A percentile compares a stretch with the other conserved stretches of the same genome.
phyloP scores from a whole-genome alignment of 2,329 filamentous ascomycete genomes.

The Xylaria sp. region DNA sequence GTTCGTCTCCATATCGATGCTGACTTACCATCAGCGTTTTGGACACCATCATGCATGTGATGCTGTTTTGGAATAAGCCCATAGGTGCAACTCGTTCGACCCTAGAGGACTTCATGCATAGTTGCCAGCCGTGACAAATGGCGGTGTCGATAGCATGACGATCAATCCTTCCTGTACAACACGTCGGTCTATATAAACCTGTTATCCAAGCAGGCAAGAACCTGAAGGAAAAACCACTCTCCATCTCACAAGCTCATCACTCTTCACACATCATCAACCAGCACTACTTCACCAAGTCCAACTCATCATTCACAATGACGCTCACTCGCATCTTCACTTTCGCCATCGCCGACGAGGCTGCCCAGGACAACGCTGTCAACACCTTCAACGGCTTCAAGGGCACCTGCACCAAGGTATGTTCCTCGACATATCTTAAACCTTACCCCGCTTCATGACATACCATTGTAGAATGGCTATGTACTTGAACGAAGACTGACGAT shows the following conservation, averaged over 20 bases:
- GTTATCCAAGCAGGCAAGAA: neutral
- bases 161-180: slow-evolving; percentile 31
- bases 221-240: slow-evolving; percentile 18
- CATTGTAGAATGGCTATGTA: neutral
- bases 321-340: slow-evolving; percentile 37
- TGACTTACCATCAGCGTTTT: slow-evolving; percentile 26
- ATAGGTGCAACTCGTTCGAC: slow-evolving; percentile 25
- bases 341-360: slow-evolving; percentile 33
- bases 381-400: slow-evolving; percentile 37
- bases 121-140: slow-evolving; percentile 34
- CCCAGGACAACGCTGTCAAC: slow-evolving; percentile 30
- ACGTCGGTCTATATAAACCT: slow-evolving; percentile 37
- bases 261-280: slow-evolving; percentile 19
- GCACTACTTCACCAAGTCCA: slow-evolving; percentile 7
- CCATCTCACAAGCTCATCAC: slow-evolving; percentile 27
- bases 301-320: slow-evolving; percentile 31
- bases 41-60: slow-evolving; percentile 29
- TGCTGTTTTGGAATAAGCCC: slow-evolving; percentile 31
- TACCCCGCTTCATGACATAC: neutral
- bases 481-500: slow-evolving; percentile 2
- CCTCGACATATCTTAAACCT: neutral
- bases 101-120: slow-evolving; percentile 30
- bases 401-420: slow-evolving; percentile 33
- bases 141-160: slow-evolving; percentile 32
- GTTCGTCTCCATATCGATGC: slow-evolving; percentile 32